Evolutionary conservation across 2,329 filamentous ascomycete genomes (phyloP), one percentile per base, ranked within the genome.

Genomic region (Beauveria medogensis): DNA sequence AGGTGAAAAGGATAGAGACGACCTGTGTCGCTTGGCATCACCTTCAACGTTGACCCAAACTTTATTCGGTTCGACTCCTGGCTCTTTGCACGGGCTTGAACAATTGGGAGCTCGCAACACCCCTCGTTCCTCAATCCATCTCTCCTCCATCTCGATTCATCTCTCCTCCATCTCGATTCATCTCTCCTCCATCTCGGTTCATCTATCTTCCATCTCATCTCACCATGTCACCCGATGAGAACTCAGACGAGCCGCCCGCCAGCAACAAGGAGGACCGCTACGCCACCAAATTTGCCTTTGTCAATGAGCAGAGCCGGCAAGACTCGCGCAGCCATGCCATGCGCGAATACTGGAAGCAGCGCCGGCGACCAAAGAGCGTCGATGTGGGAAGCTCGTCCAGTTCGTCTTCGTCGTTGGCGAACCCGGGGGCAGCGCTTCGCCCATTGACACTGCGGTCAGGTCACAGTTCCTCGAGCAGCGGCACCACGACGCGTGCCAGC

Each of bases 241-340:
- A 40, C 7, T n/a, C 28, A 22, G n/a, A 53, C 18, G 28, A 24
- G 28, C n/a, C 28, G n/a, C 26, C 8, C 8, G n/a, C 50, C 51
- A 40, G 51, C 34, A 24, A 40, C 0, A 8, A 41, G 20, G 54
- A 56, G 12, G 37, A 18, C 14, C 30, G 43, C 34, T 22, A 50
- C 6, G 46, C 20, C 26, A 48, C 55, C 18, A 47, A 20, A 30
- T 51, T 51, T 8, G 48, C 48, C 7, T 59, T 52, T 52, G 56
- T 59, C 24, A 43, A 50, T 24, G 56, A 59, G 9, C 56, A 59
- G 47, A 59, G 12, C 18, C n/a, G 46, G 5, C 56, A 51, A 6
- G 56, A 59, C 44, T 40, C 47, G 26, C 56, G 71, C 30, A 74
- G 70, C 61, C 72, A 75, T 70, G 72, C 71, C 14, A 74, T 74